phyloP scores from a whole-genome alignment of 2,329 filamentous ascomycete species.

The Hymenoscyphus scutula region DNA sequence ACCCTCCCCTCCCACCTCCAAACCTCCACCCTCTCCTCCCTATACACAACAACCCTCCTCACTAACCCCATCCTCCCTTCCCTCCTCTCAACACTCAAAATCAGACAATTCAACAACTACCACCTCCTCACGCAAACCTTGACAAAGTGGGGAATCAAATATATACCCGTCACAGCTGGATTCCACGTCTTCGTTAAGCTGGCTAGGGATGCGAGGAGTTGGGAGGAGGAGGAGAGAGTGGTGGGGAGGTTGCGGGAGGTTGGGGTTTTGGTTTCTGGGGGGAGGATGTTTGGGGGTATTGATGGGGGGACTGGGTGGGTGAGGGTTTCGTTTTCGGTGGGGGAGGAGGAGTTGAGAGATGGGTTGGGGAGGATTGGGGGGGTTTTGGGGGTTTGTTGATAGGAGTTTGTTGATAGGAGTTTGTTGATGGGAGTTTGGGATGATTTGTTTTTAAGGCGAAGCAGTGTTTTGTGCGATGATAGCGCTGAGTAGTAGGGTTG shows the following conservation, averaged over 20 bases:
- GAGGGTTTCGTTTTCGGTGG: conserved; percentile 12
- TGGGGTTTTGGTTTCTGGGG: conserved; percentile 10
- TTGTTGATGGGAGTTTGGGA: too few species aligned
- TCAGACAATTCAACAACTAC: conserved; percentile 1
- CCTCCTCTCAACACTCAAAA: conserved; percentile 1
- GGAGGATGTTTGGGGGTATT: conserved; percentile 5
- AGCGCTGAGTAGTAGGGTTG: too few species aligned
- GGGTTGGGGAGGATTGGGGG: background rate
- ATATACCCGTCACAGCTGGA: conserved; percentile 10
- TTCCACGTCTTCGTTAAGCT: conserved; percentile 13
- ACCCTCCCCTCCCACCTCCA: background rate
- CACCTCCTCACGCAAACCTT: background rate
- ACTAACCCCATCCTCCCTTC: conserved; percentile 7
- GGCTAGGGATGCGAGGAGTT: background rate
- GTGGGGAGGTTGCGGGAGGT: conserved; percentile 5
- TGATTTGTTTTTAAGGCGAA: too few species aligned
- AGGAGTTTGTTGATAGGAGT: too few species aligned
- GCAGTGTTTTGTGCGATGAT: too few species aligned
- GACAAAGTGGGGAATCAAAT: background rate
- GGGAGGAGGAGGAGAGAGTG: conserved; percentile 8
- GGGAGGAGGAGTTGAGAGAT: background rate
- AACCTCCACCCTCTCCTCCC: conserved; percentile 10
- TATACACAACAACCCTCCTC: conserved; percentile 11
- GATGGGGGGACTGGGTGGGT: conserved; percentile 13
- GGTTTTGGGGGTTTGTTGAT: background rate